phyloP scores from a whole-genome alignment of 2,329 filamentous ascomycete genomes.

The Aspergillus arachidicola region DNA sequence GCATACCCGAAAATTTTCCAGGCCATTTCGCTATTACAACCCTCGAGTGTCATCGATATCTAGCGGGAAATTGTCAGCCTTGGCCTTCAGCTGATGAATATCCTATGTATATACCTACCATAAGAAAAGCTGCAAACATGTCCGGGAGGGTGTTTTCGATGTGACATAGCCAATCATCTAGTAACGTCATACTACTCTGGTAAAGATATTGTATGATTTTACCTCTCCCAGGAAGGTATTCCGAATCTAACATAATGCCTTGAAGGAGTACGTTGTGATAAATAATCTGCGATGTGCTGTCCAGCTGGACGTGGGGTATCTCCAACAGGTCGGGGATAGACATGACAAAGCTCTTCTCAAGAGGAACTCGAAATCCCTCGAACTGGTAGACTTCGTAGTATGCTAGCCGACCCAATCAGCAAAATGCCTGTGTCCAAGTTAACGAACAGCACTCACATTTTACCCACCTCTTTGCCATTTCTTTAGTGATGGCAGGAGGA shows the following conservation, averaged over 20 bases:
- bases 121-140: conserved; percentile 19
- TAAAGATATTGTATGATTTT: conserved; percentile 15
- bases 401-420: not conserved
- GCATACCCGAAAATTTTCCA: conserved; percentile 16
- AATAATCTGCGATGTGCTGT: conserved; percentile 16
- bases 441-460: not conserved
- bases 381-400: conserved; percentile 17
- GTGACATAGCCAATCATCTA: conserved; percentile 13
- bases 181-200: conserved; percentile 5
- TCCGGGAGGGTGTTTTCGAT: conserved; percentile 14
- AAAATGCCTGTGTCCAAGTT: not conserved
- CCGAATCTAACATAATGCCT: conserved; percentile 10
- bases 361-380: conserved; percentile 19
- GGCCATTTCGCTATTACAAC: conserved; percentile 19
- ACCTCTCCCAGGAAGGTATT: not conserved
- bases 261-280: conserved; percentile 20
- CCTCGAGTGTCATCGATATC: conserved; percentile 20
- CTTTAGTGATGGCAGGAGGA: conserved; percentile 12
- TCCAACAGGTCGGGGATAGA: conserved; percentile 20
- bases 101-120: conserved; percentile 7
- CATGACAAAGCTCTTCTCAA: conserved; percentile 15
- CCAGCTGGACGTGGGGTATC: conserved; percentile 19
- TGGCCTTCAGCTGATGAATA: too few relatives aligned
- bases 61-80: not conserved
- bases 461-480: conserved; percentile 10